Evolutionary conservation across 2,329 filamentous ascomycete genomes (phyloP), one percentile per base, ranked within the genome.

Genomic region (Ophiostoma populinum): DNA sequence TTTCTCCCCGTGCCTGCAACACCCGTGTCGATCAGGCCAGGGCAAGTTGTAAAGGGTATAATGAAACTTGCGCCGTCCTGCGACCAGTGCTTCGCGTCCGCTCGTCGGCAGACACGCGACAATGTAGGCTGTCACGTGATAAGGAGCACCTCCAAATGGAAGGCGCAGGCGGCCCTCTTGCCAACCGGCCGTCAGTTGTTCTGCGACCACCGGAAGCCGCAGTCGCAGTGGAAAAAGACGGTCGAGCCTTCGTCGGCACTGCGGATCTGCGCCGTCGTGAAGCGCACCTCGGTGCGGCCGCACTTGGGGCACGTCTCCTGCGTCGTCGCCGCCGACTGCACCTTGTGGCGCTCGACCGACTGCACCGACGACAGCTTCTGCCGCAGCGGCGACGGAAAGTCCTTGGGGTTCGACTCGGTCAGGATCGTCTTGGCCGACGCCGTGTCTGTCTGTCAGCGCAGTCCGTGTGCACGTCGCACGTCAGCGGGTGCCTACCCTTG

Each of bases 181-280:
- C 7, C 7, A 28, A 18, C 3, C 3, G 17, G 12, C 15, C 16
- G 15, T 45, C 59, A 75, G 50, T 77, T 76, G 56, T 76, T 73
- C 45, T 64, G 61, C 46, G 69, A 66, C 70, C 60, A 64, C 78
- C 80, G 86, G 57, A 82, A 63, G 40, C 82, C 81, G 52, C 86
- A 94, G 39, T 85, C 74, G 58, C 86, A 94, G 40, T 67, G 77
- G 58, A 83, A 93, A 50, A 94, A 92, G 36, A 93, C 72, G 1
- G 87, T 94, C 44, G 78, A 82, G 41, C 90, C 90, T 70, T 95
- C 87, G 54, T 98, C 90, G 36, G 87, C 90, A 62, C 85, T 76
- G 47, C 87, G 77, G 48, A 93, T 61, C 54, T 98, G 90, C 41
- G 83, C 72, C 3, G 79, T 79, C 33, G 82, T 80, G 54, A 77